A percentile compares a stretch with the other conserved stretches of the same genome.
Conservation (phyloP, 805 yeast genomes). For the Teunomyces gatunensis region DNA sequence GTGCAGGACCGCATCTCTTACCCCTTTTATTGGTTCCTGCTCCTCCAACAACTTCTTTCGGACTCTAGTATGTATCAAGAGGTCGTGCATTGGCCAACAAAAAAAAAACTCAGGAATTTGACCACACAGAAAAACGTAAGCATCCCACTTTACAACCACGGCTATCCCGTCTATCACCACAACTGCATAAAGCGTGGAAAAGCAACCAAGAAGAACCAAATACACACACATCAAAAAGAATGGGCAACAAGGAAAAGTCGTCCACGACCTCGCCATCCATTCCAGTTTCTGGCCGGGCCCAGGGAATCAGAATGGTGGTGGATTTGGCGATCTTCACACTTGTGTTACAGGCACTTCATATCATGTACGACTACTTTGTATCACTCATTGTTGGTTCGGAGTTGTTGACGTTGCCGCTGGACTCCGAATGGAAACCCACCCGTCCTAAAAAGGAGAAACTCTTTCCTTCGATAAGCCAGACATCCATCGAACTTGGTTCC, state of each 20-base stretch:
- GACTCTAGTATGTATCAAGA: too few species aligned
- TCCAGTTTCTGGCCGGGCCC: background rate
- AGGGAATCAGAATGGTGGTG: background rate
- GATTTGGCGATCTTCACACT: background rate
- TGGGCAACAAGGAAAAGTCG: slow-evolving; percentile 3
- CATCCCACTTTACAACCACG: background rate
- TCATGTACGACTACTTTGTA: background rate
- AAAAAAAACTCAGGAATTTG: background rate
- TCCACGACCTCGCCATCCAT: background rate
- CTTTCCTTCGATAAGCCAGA: slow-evolving; percentile 11
- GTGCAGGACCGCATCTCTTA: too few species aligned
- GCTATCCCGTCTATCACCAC: background rate
- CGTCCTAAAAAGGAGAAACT: background rate
- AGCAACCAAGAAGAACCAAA: background rate
- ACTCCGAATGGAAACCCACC: background rate
- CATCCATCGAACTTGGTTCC: slow-evolving; percentile 1
- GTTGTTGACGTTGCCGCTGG: background rate
- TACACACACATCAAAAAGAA: background rate
- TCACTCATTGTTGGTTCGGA: slow-evolving; percentile 1
- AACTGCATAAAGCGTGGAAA: too few species aligned
- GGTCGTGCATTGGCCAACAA: background rate
- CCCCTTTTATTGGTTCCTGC: too few species aligned
- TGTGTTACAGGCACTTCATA: background rate
- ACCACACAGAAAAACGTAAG: background rate
- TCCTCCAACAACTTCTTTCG: too few species aligned